Base-by-base conservation (phyloP, 768 basidiomycete species). In the Mycena amicta region DNA sequence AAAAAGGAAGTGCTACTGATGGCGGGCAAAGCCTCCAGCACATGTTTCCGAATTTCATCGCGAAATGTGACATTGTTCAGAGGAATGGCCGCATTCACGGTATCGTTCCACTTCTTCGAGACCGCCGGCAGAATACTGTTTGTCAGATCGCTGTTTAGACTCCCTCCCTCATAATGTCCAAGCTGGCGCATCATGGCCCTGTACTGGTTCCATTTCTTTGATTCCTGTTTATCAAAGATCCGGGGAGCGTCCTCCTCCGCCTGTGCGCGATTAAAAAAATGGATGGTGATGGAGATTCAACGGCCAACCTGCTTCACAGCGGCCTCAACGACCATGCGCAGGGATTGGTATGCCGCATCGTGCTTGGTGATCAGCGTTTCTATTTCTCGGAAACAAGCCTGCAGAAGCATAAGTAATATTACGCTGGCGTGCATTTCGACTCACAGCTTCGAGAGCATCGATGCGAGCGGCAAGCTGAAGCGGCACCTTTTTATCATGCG, bases 201-300 rank as follows among this genome's bases (percentile, higher is more conserved):
- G 31, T 64, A 64, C 16, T 56, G 56, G 18, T 64, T 64, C 63
- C 63, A 64, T 39, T 59, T 64, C 27, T 52, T 29, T 22, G 8
- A 15, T 31, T 53, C 5, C 11, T 20, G 11, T 27, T 41, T 45
- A 6, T 52, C 43, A n/a, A 64, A 59, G 16, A 61, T 39, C 16
- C 18, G 8, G 20, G 53, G 31, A 25, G 59, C 60, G 4, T 33
- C 20, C 3, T 4, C 40, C 28, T 56, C 52, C 5, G 60, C 63
- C 63, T 64, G 37, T 53, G 28, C 27, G 12, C 20, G 25, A 12
- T 53, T 6, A 59, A 12, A 4, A 15, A 33, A 31, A 13, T 23
- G 30, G 13, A 33, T n/a, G 51, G n/a, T n/a, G 28, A 39, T 11
- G 2, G 18, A 12, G 6, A 46, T 22, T 53, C 8, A 22, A 28